Evolutionary conservation across 164 flowering plant species (phyloP), one percentile per base, ranked within the genome.

Genomic region (Macadamia integrifolia): DNA sequence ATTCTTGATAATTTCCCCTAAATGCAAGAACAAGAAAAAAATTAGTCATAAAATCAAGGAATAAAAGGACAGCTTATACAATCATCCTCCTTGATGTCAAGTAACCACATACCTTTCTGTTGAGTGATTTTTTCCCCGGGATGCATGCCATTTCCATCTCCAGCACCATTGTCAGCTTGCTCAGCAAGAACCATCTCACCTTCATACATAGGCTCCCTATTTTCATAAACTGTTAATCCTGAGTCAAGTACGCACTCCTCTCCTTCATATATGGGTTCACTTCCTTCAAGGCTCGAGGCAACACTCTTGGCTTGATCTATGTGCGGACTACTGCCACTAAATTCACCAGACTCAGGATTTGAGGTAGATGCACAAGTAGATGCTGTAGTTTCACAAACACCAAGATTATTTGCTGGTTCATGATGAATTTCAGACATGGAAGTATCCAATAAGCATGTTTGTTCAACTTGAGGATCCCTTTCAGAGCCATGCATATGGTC

Each of bases 191-290:
- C 72, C 62, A 81, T 83, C 79, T 95, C 98, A 65, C 98, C 99
- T 85, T 95, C 99, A 82, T 95, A 95, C 68, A 92, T 70, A 69
- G 99, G 99, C 62, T 95, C 99, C 60, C 80, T 78, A 62, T 80
- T 80, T 81, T 84, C 90, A 80, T 70, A 79, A 46, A n/a, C 40
- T 60, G 66, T 29, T 64, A 75, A 42, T 43, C 78, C 81, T 62
- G 91, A 71, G 66, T 88, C 91, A 71, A 85, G 76, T 69, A 92
- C 84, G 68, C 87, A 71, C 60, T 92, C 99, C 74, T 95, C 99
- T 58, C 99, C 99, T 85, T 88, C 99, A 84, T 95, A 95, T 5
- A 92, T 81, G 75, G 98, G 99, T 79, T 95, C 99, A 82, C 85
- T 76, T 50, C 72, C 82, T 74, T 81, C 82, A 67, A 79, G 69